phyloP scores from a whole-genome alignment of 345 rosid genomes.

The Gossypium turneri region DNA sequence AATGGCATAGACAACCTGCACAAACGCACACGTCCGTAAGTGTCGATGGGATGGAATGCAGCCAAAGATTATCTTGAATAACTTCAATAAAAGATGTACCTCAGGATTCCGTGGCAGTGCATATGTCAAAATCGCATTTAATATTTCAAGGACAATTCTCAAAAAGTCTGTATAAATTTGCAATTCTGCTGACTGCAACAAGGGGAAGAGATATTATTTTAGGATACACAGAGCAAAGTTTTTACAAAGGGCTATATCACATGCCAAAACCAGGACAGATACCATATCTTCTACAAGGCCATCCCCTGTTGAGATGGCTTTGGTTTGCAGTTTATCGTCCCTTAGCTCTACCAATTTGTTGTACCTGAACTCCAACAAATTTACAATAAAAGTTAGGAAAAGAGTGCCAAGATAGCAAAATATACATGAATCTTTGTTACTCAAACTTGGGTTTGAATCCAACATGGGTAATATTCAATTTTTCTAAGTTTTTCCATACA shows the following conservation, averaged over 20 bases:
- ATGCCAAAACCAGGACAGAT: slow-evolving; percentile 20
- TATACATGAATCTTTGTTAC: slow-evolving; percentile 2
- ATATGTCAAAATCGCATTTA: slow-evolving; percentile 90
- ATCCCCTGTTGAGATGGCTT: slow-evolving; percentile 47
- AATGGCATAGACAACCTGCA: slow-evolving; percentile 85
- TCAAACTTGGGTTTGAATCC: not conserved
- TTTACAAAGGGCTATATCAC: slow-evolving; percentile 14
- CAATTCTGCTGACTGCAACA: slow-evolving; percentile 79
- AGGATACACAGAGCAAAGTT: not conserved
- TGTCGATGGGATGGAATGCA: not conserved
- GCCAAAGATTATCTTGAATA: not conserved
- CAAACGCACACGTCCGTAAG: slow-evolving; percentile 6
- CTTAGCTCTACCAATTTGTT: slow-evolving; percentile 75
- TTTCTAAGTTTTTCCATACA: not conserved
- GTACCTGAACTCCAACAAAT: slow-evolving; percentile 50
- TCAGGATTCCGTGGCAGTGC: slow-evolving; percentile 95
- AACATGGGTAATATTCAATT: not conserved
- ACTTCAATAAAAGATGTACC: slow-evolving; percentile 36
- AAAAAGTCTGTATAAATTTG: slow-evolving; percentile 93
- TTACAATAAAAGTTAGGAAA: slow-evolving; percentile 6
- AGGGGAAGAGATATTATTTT: slow-evolving; percentile 11
- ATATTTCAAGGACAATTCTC: slow-evolving; percentile 91
- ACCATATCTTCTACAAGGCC: slow-evolving; percentile 74
- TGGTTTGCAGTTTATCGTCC: slow-evolving; percentile 49
- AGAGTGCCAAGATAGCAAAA: not conserved